Evolutionary conservation across 495 filamentous ascomycete species (phyloP).

Genomic region (Lentithecium fluviatile): DNA sequence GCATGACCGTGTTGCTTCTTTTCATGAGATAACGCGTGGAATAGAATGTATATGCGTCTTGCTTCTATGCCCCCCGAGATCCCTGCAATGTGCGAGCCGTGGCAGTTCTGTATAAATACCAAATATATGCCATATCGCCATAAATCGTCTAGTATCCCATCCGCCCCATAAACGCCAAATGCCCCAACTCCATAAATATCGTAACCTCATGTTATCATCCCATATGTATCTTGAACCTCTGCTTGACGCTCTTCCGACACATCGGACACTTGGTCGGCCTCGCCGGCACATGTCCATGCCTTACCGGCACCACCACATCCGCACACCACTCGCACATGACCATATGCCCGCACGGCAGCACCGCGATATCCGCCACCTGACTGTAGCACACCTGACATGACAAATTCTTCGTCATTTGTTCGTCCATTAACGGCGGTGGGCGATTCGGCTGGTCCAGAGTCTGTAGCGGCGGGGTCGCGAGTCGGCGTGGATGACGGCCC

Average conservation of each 20-base stretch:
- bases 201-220: slow-evolving; percentile 10
- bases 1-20: too few species aligned
- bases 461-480: slow-evolving; percentile 4
- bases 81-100: too few species aligned
- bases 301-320: slow-evolving; percentile 37
- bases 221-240: slow-evolving; percentile 28
- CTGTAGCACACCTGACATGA: slow-evolving; percentile 57
- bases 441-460: slow-evolving; percentile 44
- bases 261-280: slow-evolving; percentile 41
- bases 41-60: too few species aligned
- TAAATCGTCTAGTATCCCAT: too few species aligned
- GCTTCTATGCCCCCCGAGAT: too few species aligned
- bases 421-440: slow-evolving; percentile 50
- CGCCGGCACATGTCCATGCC: slow-evolving; percentile 35
- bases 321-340: slow-evolving; percentile 53
- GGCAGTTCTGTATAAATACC: too few species aligned
- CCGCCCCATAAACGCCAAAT: too few species aligned
- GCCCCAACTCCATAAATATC: not conserved
- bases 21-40: too few species aligned
- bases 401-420: slow-evolving; percentile 51
- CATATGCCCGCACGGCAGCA: slow-evolving; percentile 58
- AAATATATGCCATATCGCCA: too few species aligned
- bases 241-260: slow-evolving; percentile 39
- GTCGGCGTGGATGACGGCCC: not conserved
- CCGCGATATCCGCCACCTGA: slow-evolving; percentile 54